These are phyloP conservation scores for Huntiella bhutanensis DNA, from an alignment of 2,329 filamentous ascomycete species.

Conservation along the genomic window DNA sequence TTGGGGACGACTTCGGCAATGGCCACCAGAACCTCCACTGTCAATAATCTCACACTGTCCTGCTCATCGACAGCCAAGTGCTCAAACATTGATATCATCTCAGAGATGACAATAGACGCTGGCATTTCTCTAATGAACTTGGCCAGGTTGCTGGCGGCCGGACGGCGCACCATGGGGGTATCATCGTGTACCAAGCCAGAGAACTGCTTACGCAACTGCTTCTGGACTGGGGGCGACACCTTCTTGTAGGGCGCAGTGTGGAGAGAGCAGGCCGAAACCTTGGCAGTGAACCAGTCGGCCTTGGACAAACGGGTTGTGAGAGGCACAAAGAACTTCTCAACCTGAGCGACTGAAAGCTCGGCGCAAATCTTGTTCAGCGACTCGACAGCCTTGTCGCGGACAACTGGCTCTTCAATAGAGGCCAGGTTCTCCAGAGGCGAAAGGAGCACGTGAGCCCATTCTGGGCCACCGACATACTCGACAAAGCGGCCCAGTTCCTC, in stretches of 20 bases:
- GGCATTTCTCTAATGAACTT: constrained; percentile 98
- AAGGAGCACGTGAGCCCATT: constrained; percentile 87
- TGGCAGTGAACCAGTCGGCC: constrained; percentile 99
- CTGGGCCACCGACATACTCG: constrained; percentile 89
- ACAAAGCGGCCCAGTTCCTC: constrained; percentile 94
- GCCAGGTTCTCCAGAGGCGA: constrained; percentile 95
- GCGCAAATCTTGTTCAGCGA: constrained; percentile 98
- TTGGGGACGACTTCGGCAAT: constrained; percentile 96
- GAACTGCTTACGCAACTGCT: constrained; percentile 81
- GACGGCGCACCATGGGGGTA: constrained; percentile 95
- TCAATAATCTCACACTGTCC: constrained; percentile 88
- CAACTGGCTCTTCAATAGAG: constrained; percentile 93
- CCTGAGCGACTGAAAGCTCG: constrained; percentile 74
- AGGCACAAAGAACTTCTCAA: constrained; percentile 94
- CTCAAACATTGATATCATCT: constrained; percentile 98
- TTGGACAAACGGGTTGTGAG: constrained; percentile 90
- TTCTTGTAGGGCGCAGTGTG: constrained; percentile 89
- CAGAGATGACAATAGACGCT: constrained; percentile 74
- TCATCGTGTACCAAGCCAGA: constrained; percentile 89
- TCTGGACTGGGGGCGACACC: constrained; percentile 71
- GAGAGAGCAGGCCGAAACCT: constrained; percentile 91
- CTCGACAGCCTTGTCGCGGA: constrained; percentile 97
- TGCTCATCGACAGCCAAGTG: constrained; percentile 93
- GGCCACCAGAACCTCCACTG: constrained; percentile 87
- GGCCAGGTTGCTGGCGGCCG: constrained; percentile 86